Evolutionary conservation across 163 green algal species (phyloP), one percentile per base, ranked within the genome.

Genomic region (Scenedesmus sp.): DNA sequence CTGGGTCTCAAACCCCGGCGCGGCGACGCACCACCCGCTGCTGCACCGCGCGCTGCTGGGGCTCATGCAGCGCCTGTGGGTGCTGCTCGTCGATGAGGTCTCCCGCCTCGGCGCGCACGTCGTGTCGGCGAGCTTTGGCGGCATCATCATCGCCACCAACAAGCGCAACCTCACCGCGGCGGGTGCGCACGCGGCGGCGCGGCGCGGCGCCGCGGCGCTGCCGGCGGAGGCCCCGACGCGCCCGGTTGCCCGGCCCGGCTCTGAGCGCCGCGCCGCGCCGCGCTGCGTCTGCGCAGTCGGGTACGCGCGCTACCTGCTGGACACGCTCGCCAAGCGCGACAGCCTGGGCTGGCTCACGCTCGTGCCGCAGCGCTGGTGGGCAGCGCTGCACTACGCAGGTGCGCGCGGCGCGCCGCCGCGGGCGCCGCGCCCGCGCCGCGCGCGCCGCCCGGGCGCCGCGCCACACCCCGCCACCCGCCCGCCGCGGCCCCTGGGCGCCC

Each of bases 321-420:
- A 92, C n/a, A 89, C 93, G 0, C 75, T 98, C 56, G 18, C 31
- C 11, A 57, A 79, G 45, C 75, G 86, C n/a, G 90, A 97, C 70
- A 83, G 96, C 26, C 95, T 97, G 75, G 34, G 77, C 60, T 96
- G 87, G 87, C 78, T 99, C 48, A 45, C 87, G 44, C 88, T 99
- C 42, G 51, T 67, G 14, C 91, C 91, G 24, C 5, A 63, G 28
- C 75, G 74, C 57, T 92, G 90, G 82, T 98, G 91, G 91, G 86
- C 95, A 82, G 85, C 90, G 26, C 89, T 98, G 77, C 87, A 98
- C 56, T 97, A 94, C 83, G 78, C 84, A n/a, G n/a, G n/a, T n/a
- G n/a, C n/a, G n/a, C n/a, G 4, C n/a, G n/a, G n/a, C n/a, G n/a
- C n/a, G n/a, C n/a, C n/a, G n/a, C n/a, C n/a, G n/a, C n/a, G n/a